Percentiles rank a stretch among this genome's conserved stretches.
phyloP scores from a whole-genome alignment of 805 yeast species.

The Teunomyces kruisii region DNA sequence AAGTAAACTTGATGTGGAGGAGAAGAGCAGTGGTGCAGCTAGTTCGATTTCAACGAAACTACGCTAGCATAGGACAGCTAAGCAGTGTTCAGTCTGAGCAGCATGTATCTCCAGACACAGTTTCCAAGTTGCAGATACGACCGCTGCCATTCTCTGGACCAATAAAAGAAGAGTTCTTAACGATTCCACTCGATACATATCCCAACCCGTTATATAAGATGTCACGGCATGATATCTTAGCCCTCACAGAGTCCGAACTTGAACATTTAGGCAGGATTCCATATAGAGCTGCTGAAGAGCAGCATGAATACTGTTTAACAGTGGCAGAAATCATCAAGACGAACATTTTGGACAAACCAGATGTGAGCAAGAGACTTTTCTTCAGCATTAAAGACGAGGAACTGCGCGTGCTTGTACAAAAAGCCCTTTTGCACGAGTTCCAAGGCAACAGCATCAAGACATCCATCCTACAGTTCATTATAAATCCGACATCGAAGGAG shows the following conservation, averaged over 20 bases:
- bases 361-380: slow-evolving; percentile 16
- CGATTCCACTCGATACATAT: slow-evolving; percentile 19
- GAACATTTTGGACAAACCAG: slow-evolving; percentile 26
- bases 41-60: neutral
- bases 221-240: slow-evolving; percentile 24
- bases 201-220: slow-evolving; percentile 37
- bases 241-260: slow-evolving; percentile 22
- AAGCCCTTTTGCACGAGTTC: slow-evolving; percentile 16
- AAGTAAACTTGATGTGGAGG: neutral
- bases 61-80: neutral
- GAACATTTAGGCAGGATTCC: slow-evolving; percentile 27
- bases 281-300: slow-evolving; percentile 21
- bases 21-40: neutral
- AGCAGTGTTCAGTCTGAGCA: neutral
- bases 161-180: slow-evolving; percentile 6
- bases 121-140: slow-evolving; percentile 10
- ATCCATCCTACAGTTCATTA: slow-evolving; percentile 29
- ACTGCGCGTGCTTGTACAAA: slow-evolving; percentile 16
- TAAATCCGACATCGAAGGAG: slow-evolving; percentile 19
- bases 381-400: slow-evolving; percentile 18
- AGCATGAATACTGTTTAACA: slow-evolving; percentile 27
- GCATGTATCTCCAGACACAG: neutral
- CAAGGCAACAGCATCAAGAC: slow-evolving; percentile 19
- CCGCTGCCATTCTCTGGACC: slow-evolving; percentile 14
- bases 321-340: slow-evolving; percentile 30